These are phyloP conservation scores for Cyphellophora europaea DNA, from an alignment of 2,329 filamentous ascomycete genomes.

Conservation along the genomic window DNA sequence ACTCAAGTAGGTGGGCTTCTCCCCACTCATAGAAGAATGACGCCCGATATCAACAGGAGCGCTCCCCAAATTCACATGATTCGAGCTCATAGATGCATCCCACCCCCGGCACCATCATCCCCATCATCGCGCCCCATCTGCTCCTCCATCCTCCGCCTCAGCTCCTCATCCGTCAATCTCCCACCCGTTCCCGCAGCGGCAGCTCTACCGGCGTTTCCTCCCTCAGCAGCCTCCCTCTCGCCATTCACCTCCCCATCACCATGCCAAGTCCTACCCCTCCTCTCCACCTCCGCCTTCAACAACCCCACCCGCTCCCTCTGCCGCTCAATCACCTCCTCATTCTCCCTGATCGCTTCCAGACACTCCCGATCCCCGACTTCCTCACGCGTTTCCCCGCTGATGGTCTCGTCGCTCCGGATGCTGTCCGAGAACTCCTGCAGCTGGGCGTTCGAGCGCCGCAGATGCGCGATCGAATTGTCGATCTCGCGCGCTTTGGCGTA, in stretches of 20 bases:
- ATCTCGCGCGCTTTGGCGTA: conserved; percentile 54
- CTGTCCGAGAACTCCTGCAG: conserved; percentile 41
- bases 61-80: too few species aligned
- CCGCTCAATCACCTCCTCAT: conserved; percentile 44
- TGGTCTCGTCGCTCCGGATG: conserved; percentile 13
- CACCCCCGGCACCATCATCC: conserved; percentile 26
- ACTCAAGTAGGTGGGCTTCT: too few species aligned
- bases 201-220: background rate
- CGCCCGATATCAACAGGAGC: too few species aligned
- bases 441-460: conserved; percentile 48
- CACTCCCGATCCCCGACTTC: conserved; percentile 39
- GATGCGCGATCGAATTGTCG: conserved; percentile 49
- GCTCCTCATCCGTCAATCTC: conserved; percentile 32
- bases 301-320: conserved; percentile 47
- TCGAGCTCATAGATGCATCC: conserved; percentile 37
- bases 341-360: conserved; percentile 49
- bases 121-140: conserved; percentile 22
- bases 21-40: too few species aligned
- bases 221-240: conserved; percentile 1
- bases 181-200: conserved; percentile 18
- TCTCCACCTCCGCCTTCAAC: conserved; percentile 46
- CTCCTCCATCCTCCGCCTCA: conserved; percentile 27
- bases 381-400: conserved; percentile 20
- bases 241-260: conserved; percentile 15
- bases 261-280: conserved; percentile 46